Percentiles rank a stretch among this genome's conserved stretches.
phyloP scores from a whole-genome alignment of 1,139 yeast species.

The Lodderomyces metapsilosis region DNA sequence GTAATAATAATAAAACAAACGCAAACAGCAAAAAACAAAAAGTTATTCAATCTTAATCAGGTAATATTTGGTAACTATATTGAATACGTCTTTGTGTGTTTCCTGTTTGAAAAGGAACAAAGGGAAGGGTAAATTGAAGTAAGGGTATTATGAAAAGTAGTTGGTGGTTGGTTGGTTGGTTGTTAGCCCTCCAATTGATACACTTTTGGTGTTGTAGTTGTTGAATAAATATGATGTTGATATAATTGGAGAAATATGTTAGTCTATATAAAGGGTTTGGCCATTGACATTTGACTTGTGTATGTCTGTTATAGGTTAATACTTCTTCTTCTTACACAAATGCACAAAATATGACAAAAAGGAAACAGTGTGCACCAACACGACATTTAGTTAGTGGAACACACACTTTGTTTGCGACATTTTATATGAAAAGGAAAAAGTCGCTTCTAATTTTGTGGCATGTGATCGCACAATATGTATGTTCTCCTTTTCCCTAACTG shows the following conservation, averaged over 20 bases:
- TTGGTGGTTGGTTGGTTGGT: no score
- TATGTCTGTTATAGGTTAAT: no score
- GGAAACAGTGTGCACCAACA: neutral
- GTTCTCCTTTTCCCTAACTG: neutral
- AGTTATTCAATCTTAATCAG: neutral
- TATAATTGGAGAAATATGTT: no score
- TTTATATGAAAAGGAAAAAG: neutral
- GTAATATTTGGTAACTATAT: no score
- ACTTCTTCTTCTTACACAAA: no score
- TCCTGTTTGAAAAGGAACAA: neutral
- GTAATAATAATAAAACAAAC: neutral
- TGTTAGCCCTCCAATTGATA: no score
- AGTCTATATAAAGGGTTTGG: no score
- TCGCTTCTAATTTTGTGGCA: neutral
- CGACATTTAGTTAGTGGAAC: neutral
- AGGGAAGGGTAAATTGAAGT: no score
- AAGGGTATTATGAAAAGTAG: no score
- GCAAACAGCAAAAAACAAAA: neutral
- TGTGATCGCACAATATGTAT: neutral
- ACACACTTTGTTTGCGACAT: neutral
- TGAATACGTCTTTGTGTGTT: neutral
- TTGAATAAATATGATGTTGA: no score
- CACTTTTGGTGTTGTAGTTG: no score
- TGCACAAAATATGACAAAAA: neutral
- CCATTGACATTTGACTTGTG: no score